Evolutionary conservation across 495 filamentous ascomycete species (phyloP).

Genomic region (Hypoxylon lienhwacheense): DNA sequence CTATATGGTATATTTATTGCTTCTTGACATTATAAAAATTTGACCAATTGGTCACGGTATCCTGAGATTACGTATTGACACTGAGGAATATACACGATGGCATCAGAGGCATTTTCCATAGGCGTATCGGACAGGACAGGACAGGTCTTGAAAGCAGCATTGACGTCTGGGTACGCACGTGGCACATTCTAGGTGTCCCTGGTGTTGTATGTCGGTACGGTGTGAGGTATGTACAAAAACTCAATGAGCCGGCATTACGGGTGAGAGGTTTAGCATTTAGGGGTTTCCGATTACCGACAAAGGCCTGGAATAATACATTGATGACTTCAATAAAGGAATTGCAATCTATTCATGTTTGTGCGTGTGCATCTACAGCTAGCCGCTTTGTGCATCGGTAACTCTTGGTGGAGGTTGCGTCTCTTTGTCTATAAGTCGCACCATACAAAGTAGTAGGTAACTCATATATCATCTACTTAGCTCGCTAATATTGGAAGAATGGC

Average conservation of each 20-base stretch:
- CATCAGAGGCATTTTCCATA: not conserved
- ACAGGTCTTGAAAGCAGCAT: constrained; percentile 1
- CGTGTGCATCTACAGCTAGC: too few species aligned
- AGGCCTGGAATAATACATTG: constrained; percentile 14
- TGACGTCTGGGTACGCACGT: constrained; percentile 19
- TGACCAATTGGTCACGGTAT: not conserved
- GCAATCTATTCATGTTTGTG: too few species aligned
- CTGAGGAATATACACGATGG: not conserved
- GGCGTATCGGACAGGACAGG: constrained; percentile 5
- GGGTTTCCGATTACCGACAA: constrained; percentile 6
- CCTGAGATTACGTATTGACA: not conserved
- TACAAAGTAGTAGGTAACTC: too few species aligned
- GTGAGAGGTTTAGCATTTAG: constrained; percentile 1
- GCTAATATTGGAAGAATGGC: too few species aligned
- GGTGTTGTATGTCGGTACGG: constrained; percentile 11
- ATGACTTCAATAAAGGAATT: constrained; percentile 5
- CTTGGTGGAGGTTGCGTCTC: too few species aligned
- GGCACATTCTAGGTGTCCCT: not conserved
- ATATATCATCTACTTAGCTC: too few species aligned
- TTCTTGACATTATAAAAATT: not conserved
- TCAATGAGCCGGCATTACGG: too few species aligned
- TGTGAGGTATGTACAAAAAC: too few species aligned
- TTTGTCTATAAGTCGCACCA: too few species aligned
- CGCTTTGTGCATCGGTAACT: too few species aligned
- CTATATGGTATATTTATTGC: not conserved